Base-by-base conservation (phyloP, 23 red algal genomes). In the Agarophyton chilense region DNA sequence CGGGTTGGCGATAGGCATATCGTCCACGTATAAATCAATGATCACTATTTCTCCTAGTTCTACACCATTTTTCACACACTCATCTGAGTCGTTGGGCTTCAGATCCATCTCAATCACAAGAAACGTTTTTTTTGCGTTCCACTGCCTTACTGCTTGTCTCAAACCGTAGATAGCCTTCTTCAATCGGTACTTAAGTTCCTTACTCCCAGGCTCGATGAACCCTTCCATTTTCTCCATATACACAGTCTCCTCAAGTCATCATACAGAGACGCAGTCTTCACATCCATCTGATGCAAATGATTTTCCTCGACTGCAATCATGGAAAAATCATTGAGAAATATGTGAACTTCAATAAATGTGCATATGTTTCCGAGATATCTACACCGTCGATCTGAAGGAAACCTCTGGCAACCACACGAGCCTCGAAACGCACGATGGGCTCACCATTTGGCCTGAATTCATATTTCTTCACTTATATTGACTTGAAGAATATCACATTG, bases 231-330 rank as follows among this genome's bases (percentile, higher is more conserved):
- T 72, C 47, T 77, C 65, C 67, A 90, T 65, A 39, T 73, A 81
- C 58, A 92, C 88, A 49, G 53, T 58, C 43, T 63, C 72, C 0
- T 92, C 77, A 36, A 92, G 33, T 64, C 70, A 22, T 46, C 56
- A 54, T 92, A 84, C 38, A 92, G 64, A 43, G 79, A 90, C 10
- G 86, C 86, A 36, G 72, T 90, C 40, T 77, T 56, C 0, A 79
- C 68, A 49, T 90, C 73, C 67, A 90, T 56, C 72, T n/a, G n/a
- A n/a, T n/a, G n/a, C n/a, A n/a, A n/a, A n/a, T n/a, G n/a, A n/a
- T n/a, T n/a, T n/a, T n/a, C 72, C 42, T 25, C 10, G 2, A 56
- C 68, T 0, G 86, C 86, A 16, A 26, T 10, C 4, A 79, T 35
- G 17, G 72, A 55, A 10, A 90, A 32, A 79, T 55, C 46, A 78